Conservation (phyloP, 371 early-diverging fungal genomes). For the Syncephalis fuscata region DNA sequence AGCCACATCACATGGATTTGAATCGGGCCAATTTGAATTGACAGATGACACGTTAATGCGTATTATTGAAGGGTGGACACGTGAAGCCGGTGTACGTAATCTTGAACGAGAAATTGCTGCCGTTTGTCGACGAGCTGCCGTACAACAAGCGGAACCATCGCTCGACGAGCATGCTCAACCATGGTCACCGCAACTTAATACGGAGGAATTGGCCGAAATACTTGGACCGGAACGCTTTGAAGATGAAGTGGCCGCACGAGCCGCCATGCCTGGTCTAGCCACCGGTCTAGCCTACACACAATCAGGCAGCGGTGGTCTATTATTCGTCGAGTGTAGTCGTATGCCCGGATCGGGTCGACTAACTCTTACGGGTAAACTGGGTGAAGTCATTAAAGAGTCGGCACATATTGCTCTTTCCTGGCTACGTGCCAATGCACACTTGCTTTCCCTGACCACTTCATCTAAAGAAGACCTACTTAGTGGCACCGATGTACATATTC, state of each 20-base stretch:
- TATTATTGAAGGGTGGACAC: constrained; percentile 57
- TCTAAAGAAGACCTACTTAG: constrained; percentile 22
- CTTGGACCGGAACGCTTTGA: constrained; percentile 17
- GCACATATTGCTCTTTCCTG: constrained; percentile 63
- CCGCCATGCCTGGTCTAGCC: constrained; percentile 50
- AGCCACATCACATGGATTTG: constrained; percentile 41
- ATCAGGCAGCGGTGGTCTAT: constrained; percentile 55
- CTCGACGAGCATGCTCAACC: not conserved
- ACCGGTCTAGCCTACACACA: constrained; percentile 71
- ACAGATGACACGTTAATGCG: constrained; percentile 34
- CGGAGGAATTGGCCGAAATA: not conserved
- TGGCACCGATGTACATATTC: constrained; percentile 57
- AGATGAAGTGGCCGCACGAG: constrained; percentile 40
- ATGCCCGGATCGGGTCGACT: constrained; percentile 60
- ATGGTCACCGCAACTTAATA: constrained; percentile 10
- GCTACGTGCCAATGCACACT: constrained; percentile 55
- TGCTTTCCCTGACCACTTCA: constrained; percentile 28
- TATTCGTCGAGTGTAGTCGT: constrained; percentile 60
- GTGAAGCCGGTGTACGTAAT: constrained; percentile 73
- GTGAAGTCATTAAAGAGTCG: constrained; percentile 79
- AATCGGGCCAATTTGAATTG: constrained; percentile 22
- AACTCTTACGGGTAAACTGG: constrained; percentile 62
- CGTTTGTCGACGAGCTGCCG: constrained; percentile 56
- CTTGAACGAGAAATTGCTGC: constrained; percentile 60
- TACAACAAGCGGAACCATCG: constrained; percentile 40